phyloP scores from a whole-genome alignment of 148 eudicot species.

The Vaccinium vitisidaea region DNA sequence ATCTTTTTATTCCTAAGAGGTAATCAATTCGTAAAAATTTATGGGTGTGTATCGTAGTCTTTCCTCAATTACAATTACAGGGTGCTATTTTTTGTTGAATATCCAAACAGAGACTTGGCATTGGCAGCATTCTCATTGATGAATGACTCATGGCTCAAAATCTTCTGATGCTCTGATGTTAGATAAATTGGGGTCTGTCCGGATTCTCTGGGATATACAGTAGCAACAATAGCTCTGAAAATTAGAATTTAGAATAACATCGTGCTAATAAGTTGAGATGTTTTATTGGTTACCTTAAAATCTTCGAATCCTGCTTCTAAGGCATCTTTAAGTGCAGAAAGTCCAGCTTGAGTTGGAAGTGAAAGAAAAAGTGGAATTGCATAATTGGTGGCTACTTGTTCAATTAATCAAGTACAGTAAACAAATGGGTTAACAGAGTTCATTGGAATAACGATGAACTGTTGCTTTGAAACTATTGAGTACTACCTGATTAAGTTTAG shows the following conservation, averaged over 20 bases:
- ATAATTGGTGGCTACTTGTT: background rate
- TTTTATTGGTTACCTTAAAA: slow-evolving; percentile 54
- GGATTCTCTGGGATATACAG: slow-evolving; percentile 55
- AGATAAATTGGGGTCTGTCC: slow-evolving; percentile 80
- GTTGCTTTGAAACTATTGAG: background rate
- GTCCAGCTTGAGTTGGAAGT: slow-evolving; percentile 77
- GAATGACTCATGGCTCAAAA: slow-evolving; percentile 68
- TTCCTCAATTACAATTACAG: background rate
- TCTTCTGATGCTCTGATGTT: slow-evolving; percentile 62
- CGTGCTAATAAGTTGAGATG: background rate
- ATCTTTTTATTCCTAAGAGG: no score
- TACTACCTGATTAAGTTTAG: slow-evolving; percentile 89
- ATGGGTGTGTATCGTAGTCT: no score
- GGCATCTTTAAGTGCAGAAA: slow-evolving; percentile 95
- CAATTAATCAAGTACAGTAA: background rate
- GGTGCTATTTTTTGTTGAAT: slow-evolving; percentile 59
- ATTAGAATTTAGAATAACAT: slow-evolving; percentile 4
- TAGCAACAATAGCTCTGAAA: background rate
- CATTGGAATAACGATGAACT: background rate
- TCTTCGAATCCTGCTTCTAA: slow-evolving; percentile 86
- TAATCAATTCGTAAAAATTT: no score
- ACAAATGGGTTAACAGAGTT: background rate
- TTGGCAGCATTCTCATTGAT: slow-evolving; percentile 78
- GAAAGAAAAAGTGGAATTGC: background rate
- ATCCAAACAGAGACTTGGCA: slow-evolving; percentile 78